Percentiles rank a stretch among this genome's conserved stretches.
phyloP scores from a whole-genome alignment of 768 basidiomycete species.

The Trametes coccinea region DNA sequence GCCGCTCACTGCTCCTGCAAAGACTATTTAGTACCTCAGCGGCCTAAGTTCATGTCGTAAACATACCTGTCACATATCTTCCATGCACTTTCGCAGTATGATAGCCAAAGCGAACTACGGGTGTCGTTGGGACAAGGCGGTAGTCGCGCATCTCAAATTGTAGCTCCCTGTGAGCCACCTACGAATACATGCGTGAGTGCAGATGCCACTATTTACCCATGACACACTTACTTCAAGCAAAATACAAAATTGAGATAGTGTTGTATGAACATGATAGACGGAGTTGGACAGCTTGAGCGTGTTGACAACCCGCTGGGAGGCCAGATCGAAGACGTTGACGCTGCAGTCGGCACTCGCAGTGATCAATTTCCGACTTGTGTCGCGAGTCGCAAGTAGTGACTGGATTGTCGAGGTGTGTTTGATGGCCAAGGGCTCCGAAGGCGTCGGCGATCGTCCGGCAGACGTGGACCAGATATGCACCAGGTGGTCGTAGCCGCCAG shows the following conservation, averaged over 20 bases:
- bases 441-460: slow-evolving; percentile 35
- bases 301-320: slow-evolving; percentile 44
- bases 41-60: not conserved
- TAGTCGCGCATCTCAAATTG: slow-evolving; percentile 56
- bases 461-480: slow-evolving; percentile 47
- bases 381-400: slow-evolving; percentile 43
- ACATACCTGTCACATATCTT: slow-evolving; percentile 46
- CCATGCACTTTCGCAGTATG: slow-evolving; percentile 39
- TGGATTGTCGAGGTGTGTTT: slow-evolving; percentile 46
- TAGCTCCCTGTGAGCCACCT: slow-evolving; percentile 52
- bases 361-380: slow-evolving; percentile 48
- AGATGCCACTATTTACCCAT: not conserved
- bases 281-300: slow-evolving; percentile 44
- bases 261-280: slow-evolving; percentile 44
- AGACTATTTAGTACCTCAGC: too few relatives aligned
- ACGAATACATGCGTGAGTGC: not conserved
- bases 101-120: slow-evolving; percentile 49
- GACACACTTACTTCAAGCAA: slow-evolving; percentile 43
- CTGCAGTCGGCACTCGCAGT: slow-evolving; percentile 51
- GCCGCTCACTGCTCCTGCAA: slow-evolving; percentile 20
- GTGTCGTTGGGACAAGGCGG: slow-evolving; percentile 37
- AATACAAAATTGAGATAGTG: slow-evolving; percentile 40
- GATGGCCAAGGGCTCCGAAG: slow-evolving; percentile 37
- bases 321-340: slow-evolving; percentile 47
- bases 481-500: slow-evolving; percentile 49